These are phyloP conservation scores for Aspergillus felis DNA, from an alignment of 2,329 filamentous ascomycete species.

Conservation along the genomic window DNA sequence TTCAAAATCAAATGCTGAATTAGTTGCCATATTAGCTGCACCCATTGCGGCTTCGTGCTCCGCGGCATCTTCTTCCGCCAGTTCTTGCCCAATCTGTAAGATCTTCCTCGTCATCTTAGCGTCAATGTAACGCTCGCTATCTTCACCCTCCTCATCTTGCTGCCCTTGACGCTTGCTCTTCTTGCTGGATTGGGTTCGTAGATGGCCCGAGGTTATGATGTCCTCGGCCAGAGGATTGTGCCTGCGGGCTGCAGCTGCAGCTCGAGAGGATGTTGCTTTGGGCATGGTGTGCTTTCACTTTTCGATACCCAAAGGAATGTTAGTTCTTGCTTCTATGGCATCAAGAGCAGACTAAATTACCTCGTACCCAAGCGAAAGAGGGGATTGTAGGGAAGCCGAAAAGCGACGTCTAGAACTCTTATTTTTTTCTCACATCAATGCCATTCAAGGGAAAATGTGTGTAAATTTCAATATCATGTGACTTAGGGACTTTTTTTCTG, in stretches of 20 bases:
- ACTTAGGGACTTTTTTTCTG: slow-evolving; percentile 30
- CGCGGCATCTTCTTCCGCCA: slow-evolving; percentile 74
- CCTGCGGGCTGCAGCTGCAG: slow-evolving; percentile 58
- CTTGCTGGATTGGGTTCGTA: slow-evolving; percentile 69
- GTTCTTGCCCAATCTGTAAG: slow-evolving; percentile 79
- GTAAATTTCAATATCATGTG: slow-evolving; percentile 36
- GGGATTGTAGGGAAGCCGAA: neutral
- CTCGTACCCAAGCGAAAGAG: neutral
- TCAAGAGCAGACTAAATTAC: neutral
- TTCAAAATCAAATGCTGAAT: slow-evolving; percentile 74
- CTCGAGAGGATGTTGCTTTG: slow-evolving; percentile 62
- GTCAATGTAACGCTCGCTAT: slow-evolving; percentile 72
- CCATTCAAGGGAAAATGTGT: slow-evolving; percentile 22
- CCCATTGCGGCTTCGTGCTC: slow-evolving; percentile 38
- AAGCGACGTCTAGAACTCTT: neutral
- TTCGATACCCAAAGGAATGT: neutral
- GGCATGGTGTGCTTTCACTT: slow-evolving; percentile 58
- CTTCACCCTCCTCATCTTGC: slow-evolving; percentile 52
- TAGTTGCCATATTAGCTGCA: slow-evolving; percentile 44
- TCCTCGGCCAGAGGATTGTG: slow-evolving; percentile 94
- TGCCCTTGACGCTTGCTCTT: slow-evolving; percentile 64
- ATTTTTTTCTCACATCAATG: slow-evolving; percentile 2
- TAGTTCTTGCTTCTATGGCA: neutral
- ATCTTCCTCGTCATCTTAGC: slow-evolving; percentile 86
- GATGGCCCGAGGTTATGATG: slow-evolving; percentile 63